Evolutionary conservation across 1,284 basidiomycete genomes (phyloP), one percentile per base, ranked within the genome.

Genomic region (Leccinum fuscescens): DNA sequence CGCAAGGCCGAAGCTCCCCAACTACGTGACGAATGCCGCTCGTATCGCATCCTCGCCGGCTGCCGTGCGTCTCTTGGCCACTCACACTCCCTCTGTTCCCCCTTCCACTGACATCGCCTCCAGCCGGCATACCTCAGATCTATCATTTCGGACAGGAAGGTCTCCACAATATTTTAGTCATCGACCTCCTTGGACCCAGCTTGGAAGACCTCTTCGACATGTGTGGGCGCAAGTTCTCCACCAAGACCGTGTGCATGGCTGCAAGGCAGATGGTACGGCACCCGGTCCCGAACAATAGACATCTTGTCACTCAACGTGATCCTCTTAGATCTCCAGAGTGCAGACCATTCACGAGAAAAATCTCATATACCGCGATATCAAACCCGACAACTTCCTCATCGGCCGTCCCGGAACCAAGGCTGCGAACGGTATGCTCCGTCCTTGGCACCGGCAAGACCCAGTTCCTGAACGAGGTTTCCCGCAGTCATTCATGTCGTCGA

Each of bases 81-180:
- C 20, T 46, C 44, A 20, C 44, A 17, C 42, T 44, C 50, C 15
- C 46, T 44, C 60, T 50, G 11, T 58, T 59, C 57, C 59, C 56
- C 61, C 49, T 50, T 55, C 63, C 56, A 58, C 62, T 60, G 54
- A 69, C 53, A 4, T 54, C 54, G 24, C 65, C 63, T 55, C 60
- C 71, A 96, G 93, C 86, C 63, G 96, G 96, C 63, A 91, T 98
- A 62, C 96, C 96, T 2, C 96, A 98, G 77, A 96, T 98, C 57
- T 95, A 98, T 78, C 94, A 98, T 80, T 99, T 98, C 76, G 96
- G 96, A 49, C 95, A 97, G 75, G 96, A 99, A 77, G 96, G 96
- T 15, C 83, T 98, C 54, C 96, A 99, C 82, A 98, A 98, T 76
- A 94, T 91, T 56, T 82, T 98, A 57, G 96, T 98, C 72, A 98